A percentile compares a stretch with the other conserved stretches of the same genome.
phyloP scores from a whole-genome alignment of 2,329 filamentous ascomycete species.

The Penicillium sp. region DNA sequence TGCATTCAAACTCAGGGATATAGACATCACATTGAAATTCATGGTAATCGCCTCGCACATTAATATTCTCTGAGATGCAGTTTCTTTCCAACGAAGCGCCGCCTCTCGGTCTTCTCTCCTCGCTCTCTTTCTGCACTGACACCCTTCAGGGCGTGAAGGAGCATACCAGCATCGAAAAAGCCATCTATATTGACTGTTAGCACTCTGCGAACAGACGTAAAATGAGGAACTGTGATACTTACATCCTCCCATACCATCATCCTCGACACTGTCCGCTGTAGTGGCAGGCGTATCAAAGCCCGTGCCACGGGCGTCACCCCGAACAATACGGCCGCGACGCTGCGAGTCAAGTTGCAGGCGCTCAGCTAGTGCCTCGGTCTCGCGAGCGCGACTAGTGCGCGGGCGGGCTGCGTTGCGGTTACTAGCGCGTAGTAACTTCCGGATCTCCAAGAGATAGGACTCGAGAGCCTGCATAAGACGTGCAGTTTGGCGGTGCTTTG shows the following conservation, averaged over 20 bases:
- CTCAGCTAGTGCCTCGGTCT: slow-evolving; percentile 52
- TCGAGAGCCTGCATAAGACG: slow-evolving; percentile 87
- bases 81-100: slow-evolving; percentile 47
- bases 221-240: slow-evolving; percentile 46
- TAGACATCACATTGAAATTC: neutral
- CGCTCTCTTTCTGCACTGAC: slow-evolving; percentile 32
- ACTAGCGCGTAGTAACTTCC: slow-evolving; percentile 72
- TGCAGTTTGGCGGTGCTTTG: slow-evolving; percentile 88
- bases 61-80: slow-evolving; percentile 47
- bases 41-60: neutral
- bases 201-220: neutral
- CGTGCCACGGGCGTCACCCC: slow-evolving; percentile 46
- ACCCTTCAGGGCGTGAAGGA: slow-evolving; percentile 78
- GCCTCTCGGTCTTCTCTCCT: slow-evolving; percentile 35
- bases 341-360: slow-evolving; percentile 42
- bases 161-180: slow-evolving; percentile 96
- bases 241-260: slow-evolving; percentile 92
- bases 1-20: neutral
- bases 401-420: slow-evolving; percentile 52
- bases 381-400: slow-evolving; percentile 56
- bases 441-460: slow-evolving; percentile 83
- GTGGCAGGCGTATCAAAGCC: slow-evolving; percentile 56
- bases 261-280: slow-evolving; percentile 65
- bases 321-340: slow-evolving; percentile 68
- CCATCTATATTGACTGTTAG: slow-evolving; percentile 59